A percentile compares a stretch with the other conserved stretches of the same genome.
Evolutionary conservation across 2,329 filamentous ascomycete species (phyloP).

Genomic region (Cladobotryum mycophilum): DNA sequence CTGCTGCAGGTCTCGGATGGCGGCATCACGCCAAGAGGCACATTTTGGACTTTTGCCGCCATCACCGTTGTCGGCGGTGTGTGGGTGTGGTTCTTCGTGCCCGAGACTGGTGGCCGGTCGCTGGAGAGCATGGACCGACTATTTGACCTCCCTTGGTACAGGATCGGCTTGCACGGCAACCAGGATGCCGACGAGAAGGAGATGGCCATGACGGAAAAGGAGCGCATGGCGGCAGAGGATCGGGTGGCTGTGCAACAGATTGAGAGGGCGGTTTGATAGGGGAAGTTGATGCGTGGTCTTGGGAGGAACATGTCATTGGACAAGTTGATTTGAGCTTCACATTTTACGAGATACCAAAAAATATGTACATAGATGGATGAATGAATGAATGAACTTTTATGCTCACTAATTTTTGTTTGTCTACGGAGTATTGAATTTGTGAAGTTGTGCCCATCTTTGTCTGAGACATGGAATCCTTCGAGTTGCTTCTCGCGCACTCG

Average conservation of each 20-base stretch:
- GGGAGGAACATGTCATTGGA: neutral
- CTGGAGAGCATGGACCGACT: slow-evolving; percentile 66
- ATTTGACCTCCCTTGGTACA: slow-evolving; percentile 68
- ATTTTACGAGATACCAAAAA: too few species aligned
- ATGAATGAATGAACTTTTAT: too few species aligned
- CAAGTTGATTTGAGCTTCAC: too few species aligned
- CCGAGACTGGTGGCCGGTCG: slow-evolving; percentile 61
- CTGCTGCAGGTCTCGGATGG: slow-evolving; percentile 45
- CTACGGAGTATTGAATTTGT: too few species aligned
- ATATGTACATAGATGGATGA: too few species aligned
- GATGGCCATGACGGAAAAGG: slow-evolving; percentile 38
- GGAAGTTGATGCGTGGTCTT: too few species aligned
- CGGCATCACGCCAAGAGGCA: slow-evolving; percentile 55
- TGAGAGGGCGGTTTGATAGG: slow-evolving; percentile 28
- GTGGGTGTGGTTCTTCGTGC: slow-evolving; percentile 68
- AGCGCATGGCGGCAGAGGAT: slow-evolving; percentile 28
- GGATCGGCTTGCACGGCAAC: slow-evolving; percentile 57
- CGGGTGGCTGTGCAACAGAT: slow-evolving; percentile 28
- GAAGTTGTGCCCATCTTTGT: too few species aligned
- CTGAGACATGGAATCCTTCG: too few species aligned
- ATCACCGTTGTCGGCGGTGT: slow-evolving; percentile 61
- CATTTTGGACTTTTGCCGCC: slow-evolving; percentile 69
- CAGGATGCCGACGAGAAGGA: slow-evolving; percentile 44
- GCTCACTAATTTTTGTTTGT: too few species aligned
- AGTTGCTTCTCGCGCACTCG: too few species aligned